Conservation (phyloP, 192 early-diverging fungal genomes). For the Dissophora globulifera region DNA sequence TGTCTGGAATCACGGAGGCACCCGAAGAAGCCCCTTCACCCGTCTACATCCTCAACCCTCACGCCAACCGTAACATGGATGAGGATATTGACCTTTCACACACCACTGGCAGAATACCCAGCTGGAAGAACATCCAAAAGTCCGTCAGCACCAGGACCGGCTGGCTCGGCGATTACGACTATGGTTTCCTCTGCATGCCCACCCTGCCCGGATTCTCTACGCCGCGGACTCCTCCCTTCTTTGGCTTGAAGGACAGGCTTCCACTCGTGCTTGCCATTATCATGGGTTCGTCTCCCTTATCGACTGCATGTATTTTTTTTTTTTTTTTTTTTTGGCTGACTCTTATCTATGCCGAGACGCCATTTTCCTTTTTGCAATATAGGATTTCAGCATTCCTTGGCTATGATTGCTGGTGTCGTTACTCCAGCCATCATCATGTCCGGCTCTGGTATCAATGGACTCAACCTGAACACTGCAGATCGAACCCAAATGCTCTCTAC, state of each 20-base stretch:
- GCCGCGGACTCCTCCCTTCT: constrained; percentile 55
- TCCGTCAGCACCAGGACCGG: constrained; percentile 38
- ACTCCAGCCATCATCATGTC: constrained; percentile 51
- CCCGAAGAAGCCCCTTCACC: constrained; percentile 19
- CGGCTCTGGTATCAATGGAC: constrained; percentile 27
- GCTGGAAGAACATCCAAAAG: constrained; percentile 36
- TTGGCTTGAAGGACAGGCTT: constrained; percentile 53
- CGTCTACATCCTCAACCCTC: constrained; percentile 46
- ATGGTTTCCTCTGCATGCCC: constrained; percentile 59
- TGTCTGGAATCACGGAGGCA: constrained; percentile 40
- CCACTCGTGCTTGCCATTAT: constrained; percentile 55
- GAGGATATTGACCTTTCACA: constrained; percentile 50
- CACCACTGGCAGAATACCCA: constrained; percentile 31
- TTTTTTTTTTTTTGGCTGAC: not conserved
- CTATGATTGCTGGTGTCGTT: constrained; percentile 52
- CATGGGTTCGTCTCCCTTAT: constrained; percentile 44
- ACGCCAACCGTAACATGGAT: constrained; percentile 44
- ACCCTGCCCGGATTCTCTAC: constrained; percentile 49
- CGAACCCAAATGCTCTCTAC: constrained; percentile 59
- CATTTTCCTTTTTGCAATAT: not conserved
- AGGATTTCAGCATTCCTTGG: constrained; percentile 50
- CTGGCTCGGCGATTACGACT: constrained; percentile 64
- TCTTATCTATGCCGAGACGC: no score
- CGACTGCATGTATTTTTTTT: no score
- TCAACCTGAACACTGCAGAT: constrained; percentile 32